These are phyloP conservation scores for Toxicodendron radicans DNA, from an alignment of 345 rosid species.

Conservation along the genomic window DNA sequence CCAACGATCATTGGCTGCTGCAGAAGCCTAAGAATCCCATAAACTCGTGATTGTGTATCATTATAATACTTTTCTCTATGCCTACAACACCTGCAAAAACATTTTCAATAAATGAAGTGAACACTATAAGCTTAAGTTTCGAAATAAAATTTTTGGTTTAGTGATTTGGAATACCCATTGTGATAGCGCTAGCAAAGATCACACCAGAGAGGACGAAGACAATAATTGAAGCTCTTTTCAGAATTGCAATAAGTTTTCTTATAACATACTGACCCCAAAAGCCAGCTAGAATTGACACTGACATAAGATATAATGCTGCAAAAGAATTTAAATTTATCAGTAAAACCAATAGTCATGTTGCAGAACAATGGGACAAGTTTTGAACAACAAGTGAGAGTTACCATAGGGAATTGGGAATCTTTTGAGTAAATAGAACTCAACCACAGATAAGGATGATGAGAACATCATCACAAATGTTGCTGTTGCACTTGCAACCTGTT, in stretches of 20 bases:
- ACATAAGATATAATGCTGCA: slow-evolving; percentile 69
- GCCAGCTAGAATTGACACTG: slow-evolving; percentile 68
- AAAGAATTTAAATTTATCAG: neutral
- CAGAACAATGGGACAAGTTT: neutral
- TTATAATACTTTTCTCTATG: slow-evolving; percentile 48
- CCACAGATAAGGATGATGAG: slow-evolving; percentile 92
- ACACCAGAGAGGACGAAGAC: slow-evolving; percentile 81
- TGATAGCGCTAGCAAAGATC: slow-evolving; percentile 78
- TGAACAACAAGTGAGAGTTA: slow-evolving; percentile 19
- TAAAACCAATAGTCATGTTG: too few relatives aligned
- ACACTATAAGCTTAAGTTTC: neutral
- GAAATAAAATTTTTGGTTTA: neutral
- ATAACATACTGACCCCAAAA: slow-evolving; percentile 88
- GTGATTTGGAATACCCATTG: slow-evolving; percentile 54
- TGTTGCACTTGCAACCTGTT: slow-evolving; percentile 94
- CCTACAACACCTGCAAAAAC: slow-evolving; percentile 63
- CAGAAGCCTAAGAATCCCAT: slow-evolving; percentile 85
- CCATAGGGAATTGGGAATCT: slow-evolving; percentile 95
- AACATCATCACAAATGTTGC: slow-evolving; percentile 98
- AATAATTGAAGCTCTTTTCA: slow-evolving; percentile 64
- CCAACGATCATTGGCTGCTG: slow-evolving; percentile 54
- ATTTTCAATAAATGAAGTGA: neutral
- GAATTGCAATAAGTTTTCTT: slow-evolving; percentile 54
- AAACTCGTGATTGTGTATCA: slow-evolving; percentile 75
- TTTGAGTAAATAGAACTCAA: slow-evolving; percentile 87